These are phyloP conservation scores for Ceratobasidium sp. DNA, from an alignment of 1,284 basidiomycete genomes.

Conservation along the genomic window DNA sequence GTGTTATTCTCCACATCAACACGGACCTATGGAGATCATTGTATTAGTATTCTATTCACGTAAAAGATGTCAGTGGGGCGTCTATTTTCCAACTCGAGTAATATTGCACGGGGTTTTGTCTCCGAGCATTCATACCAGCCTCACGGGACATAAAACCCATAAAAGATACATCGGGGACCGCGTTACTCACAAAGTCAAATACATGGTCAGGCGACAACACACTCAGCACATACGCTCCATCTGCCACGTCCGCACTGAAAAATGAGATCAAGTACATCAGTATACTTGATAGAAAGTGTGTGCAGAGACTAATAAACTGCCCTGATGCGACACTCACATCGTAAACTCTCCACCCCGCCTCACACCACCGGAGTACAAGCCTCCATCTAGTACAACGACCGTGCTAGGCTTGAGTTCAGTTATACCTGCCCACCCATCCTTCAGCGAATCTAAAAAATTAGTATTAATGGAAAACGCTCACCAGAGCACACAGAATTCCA, in stretches of 20 bases:
- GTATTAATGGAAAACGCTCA: slow-evolving; percentile 1
- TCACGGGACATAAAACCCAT: background rate
- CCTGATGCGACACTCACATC: slow-evolving; percentile 36
- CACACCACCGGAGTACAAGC: slow-evolving; percentile 42
- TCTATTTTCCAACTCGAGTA: no score
- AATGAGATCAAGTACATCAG: slow-evolving; percentile 1
- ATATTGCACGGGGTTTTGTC: no score
- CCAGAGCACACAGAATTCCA: slow-evolving; percentile 40
- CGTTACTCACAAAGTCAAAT: slow-evolving; percentile 41
- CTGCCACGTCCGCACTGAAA: slow-evolving; percentile 26
- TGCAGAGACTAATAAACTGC: background rate
- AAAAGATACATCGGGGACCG: background rate
- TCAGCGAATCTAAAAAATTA: background rate
- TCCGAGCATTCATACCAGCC: no score
- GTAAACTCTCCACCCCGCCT: slow-evolving; percentile 41
- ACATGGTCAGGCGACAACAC: slow-evolving; percentile 41
- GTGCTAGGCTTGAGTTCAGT: slow-evolving; percentile 40
- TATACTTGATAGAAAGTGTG: background rate
- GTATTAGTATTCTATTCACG: background rate
- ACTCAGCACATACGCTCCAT: slow-evolving; percentile 41
- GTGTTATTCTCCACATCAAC: slow-evolving; percentile 35
- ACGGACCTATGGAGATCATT: slow-evolving; percentile 18
- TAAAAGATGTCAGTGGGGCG: background rate
- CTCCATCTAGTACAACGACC: slow-evolving; percentile 44
- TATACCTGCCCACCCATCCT: slow-evolving; percentile 18